A percentile compares a stretch with the other conserved stretches of the same genome.
phyloP scores from a whole-genome alignment of 495 filamentous ascomycete species.

The Aspergillus indologenus region DNA sequence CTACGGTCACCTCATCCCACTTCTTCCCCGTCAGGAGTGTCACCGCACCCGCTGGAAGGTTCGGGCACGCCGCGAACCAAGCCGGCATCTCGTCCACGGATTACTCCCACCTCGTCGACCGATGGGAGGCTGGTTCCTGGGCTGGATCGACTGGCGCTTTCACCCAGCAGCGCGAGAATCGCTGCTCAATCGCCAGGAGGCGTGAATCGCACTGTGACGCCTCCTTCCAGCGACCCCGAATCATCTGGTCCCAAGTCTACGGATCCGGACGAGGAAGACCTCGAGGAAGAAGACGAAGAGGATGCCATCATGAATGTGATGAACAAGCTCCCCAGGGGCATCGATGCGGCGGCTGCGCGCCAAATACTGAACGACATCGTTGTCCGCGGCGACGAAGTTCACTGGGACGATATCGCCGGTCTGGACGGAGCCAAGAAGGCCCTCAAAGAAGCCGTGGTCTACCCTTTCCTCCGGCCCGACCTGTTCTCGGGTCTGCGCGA shows the following conservation, averaged over 20 bases:
- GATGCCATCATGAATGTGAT: slow-evolving; percentile 58
- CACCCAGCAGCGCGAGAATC: slow-evolving; percentile 10
- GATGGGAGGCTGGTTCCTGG: slow-evolving; percentile 30
- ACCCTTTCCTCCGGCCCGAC: slow-evolving; percentile 94
- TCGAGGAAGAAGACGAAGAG: slow-evolving; percentile 38
- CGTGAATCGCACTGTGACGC: slow-evolving; percentile 35
- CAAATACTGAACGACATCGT: slow-evolving; percentile 97
- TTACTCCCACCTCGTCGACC: slow-evolving; percentile 8
- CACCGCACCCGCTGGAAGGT: slow-evolving; percentile 13
- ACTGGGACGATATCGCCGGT: slow-evolving; percentile 93
- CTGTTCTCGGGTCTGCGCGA: slow-evolving; percentile 94
- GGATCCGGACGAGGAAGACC: slow-evolving; percentile 33
- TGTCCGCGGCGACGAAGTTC: slow-evolving; percentile 88
- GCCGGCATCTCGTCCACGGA: slow-evolving; percentile 24
- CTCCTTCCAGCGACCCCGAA: slow-evolving; percentile 46
- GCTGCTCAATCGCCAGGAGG: slow-evolving; percentile 26
- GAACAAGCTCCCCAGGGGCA: slow-evolving; percentile 71
- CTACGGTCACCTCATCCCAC: slow-evolving; percentile 32
- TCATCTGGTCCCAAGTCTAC: slow-evolving; percentile 30
- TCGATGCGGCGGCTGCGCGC: slow-evolving; percentile 77
- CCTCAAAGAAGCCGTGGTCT: slow-evolving; percentile 94
- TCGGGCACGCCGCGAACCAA: slow-evolving; percentile 24
- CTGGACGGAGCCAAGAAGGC: slow-evolving; percentile 88
- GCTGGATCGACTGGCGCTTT: slow-evolving; percentile 29
- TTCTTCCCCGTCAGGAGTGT: slow-evolving; percentile 23